Base-by-base conservation (phyloP, 352 stramenopile genomes). In the Bremia lactucae region DNA sequence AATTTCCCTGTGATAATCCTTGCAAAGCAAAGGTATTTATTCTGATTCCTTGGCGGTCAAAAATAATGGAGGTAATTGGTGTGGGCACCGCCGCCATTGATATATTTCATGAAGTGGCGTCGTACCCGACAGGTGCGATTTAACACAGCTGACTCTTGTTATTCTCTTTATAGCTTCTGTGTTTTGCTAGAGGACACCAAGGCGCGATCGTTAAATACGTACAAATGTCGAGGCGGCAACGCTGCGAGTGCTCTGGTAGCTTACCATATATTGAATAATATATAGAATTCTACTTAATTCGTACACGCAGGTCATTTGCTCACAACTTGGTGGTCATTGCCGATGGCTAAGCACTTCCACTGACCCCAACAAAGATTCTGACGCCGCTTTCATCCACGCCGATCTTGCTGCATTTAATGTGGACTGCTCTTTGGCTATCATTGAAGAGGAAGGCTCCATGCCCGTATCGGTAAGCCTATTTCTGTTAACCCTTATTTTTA, bases 11-110 rank as follows among this genome's bases (percentile, higher is more conserved):
- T n/a, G n/a, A n/a, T n/a, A n/a, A n/a, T n/a, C n/a, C n/a, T n/a
- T n/a, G n/a, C n/a, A n/a, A n/a, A n/a, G n/a, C n/a, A n/a, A n/a
- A n/a, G n/a, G n/a, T n/a, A n/a, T n/a, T n/a, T n/a, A n/a, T n/a
- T n/a, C n/a, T n/a, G n/a, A n/a, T n/a, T n/a, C n/a, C n/a, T n/a
- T n/a, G n/a, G n/a, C n/a, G n/a, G n/a, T 10, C 11, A 10, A 14
- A 36, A 36, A 20, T 15, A 20, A 75, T 78, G 65, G 68, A 81
- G 42, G 42, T 86, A 25, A 58, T 87, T 6, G 72, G 54, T 13
- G 67, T 86, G 28, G 75, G 75, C n/a, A 87, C 82, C 55, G 72
- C 65, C 20, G 67, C 75, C 23, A 72, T 87, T 41, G 72, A 87
- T 50, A 55, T 87, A 19, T 66, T 86, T 36, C 56, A 77, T 26